Base-by-base conservation (phyloP, 169 alveolate species). In the Sarcocystis neurona region DNA sequence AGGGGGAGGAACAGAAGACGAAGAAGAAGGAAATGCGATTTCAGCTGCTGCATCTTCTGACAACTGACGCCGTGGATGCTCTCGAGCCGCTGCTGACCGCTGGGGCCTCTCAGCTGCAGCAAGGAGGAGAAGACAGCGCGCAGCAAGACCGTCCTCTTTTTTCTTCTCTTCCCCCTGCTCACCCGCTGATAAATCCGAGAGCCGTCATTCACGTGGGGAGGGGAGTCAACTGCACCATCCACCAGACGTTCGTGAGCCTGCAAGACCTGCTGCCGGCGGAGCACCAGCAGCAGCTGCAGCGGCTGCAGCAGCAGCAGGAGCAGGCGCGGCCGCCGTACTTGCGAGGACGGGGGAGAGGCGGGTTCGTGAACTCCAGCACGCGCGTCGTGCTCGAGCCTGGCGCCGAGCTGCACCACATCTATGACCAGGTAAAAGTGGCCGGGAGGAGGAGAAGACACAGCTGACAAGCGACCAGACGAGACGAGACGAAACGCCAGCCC, bases 351-450 rank as follows among this genome's bases (percentile, higher is more conserved):
- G 74, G 74, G 72, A 23, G 89, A 37, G 88, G 95, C 23, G 93
- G 93, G 30, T 82, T 89, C 37, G 95, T 93, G 66, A 93, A 93
- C 85, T 92, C 94, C 15, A 85, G 82, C 66, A 89, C 95, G 4
- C 91, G 95, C 82, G 82, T 93, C 3, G 84, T 60, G 43, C 50
- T 93, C 50, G 95, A 93, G 70, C 79, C 70, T 68, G 89, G 89
- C 44, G 91, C 93, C n/a, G 91, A 82, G 46, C 77, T 93, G 43
- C 89, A 93, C 34, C 95, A 93, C 77, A 84, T 88, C 44, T 90
- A 90, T 46, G 87, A 91, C 68, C 95, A 92, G 91, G 91, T 87
- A 72, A 27, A 10, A 50, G 70, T 37, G n/a, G n/a, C n/a, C n/a
- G n/a, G n/a, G n/a, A n/a, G n/a, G n/a, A n/a, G n/a, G n/a, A n/a